These are phyloP conservation scores for Beauveria medogensis DNA, from an alignment of 2,329 filamentous ascomycete species.

Conservation along the genomic window DNA sequence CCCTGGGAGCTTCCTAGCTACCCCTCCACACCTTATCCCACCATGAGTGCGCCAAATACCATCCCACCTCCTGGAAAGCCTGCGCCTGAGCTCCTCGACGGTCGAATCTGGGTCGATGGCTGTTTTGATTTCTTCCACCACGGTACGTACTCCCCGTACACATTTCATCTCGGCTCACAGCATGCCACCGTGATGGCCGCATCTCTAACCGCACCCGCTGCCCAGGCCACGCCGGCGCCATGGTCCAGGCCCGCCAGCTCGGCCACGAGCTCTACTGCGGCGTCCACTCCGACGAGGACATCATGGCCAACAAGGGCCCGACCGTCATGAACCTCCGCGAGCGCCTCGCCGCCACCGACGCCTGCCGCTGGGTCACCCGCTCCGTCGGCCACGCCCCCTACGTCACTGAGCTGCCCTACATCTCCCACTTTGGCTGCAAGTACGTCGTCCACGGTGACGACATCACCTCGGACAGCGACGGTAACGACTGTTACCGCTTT, in stretches of 20 bases:
- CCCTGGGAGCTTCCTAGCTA: neutral
- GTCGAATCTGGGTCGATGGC: constrained; percentile 94
- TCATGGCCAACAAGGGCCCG: constrained; percentile 93
- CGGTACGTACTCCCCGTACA: constrained; percentile 42
- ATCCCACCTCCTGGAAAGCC: constrained; percentile 31
- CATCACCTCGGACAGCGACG: constrained; percentile 87
- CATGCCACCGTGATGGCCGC: neutral
- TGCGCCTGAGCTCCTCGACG: constrained; percentile 49
- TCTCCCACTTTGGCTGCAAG: constrained; percentile 87
- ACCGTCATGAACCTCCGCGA: constrained; percentile 94
- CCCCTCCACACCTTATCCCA: constrained; percentile 1
- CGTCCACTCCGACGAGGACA: constrained; percentile 91
- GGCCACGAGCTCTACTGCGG: constrained; percentile 85
- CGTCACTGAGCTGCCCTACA: constrained; percentile 89
- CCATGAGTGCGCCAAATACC: constrained; percentile 10
- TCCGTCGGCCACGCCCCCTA: constrained; percentile 84
- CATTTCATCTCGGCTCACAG: neutral
- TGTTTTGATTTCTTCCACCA: constrained; percentile 99
- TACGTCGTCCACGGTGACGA: constrained; percentile 97
- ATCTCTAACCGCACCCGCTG: neutral
- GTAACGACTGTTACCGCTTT: constrained; percentile 95
- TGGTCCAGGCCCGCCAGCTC: constrained; percentile 89
- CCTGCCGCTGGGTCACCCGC: constrained; percentile 87
- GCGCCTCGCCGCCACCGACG: constrained; percentile 82
- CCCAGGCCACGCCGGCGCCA: constrained; percentile 86